Evolutionary conservation across 2,329 filamentous ascomycete genomes (phyloP).

Genomic region (Curvularia eragrostidis): DNA sequence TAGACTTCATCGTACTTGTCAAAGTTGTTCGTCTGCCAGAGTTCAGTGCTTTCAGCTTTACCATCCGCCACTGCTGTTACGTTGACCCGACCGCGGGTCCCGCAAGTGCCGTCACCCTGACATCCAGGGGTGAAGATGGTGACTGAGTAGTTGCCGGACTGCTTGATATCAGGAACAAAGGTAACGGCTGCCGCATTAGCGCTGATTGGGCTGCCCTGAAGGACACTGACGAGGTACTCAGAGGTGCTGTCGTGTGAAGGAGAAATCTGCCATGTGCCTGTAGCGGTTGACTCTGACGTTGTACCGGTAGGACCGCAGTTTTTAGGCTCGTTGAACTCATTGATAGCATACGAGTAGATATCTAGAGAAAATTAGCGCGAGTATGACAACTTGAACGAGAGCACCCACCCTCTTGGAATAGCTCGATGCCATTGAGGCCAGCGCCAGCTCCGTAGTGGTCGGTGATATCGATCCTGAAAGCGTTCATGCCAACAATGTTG

Average conservation of each 20-base stretch:
- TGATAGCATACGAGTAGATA: constrained; percentile 83
- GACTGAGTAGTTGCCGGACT: constrained; percentile 90
- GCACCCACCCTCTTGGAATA: constrained; percentile 73
- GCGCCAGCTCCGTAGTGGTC: constrained; percentile 87
- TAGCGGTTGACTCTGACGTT: constrained; percentile 63
- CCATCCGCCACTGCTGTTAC: constrained; percentile 74
- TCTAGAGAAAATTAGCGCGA: constrained; percentile 52
- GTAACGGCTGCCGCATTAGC: constrained; percentile 71
- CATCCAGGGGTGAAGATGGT: constrained; percentile 94
- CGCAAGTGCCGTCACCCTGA: constrained; percentile 77
- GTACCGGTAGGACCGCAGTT: constrained; percentile 73
- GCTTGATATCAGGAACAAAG: constrained; percentile 82
- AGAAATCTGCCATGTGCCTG: constrained; percentile 76
- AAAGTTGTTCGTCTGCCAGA: constrained; percentile 92
- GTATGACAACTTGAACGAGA: not conserved
- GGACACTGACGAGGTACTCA: constrained; percentile 74
- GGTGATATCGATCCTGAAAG: constrained; percentile 83
- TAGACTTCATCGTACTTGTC: constrained; percentile 97
- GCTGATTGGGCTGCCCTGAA: constrained; percentile 63
- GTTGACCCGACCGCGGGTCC: constrained; percentile 78
- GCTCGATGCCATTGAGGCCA: constrained; percentile 82
- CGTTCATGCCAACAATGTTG: constrained; percentile 89
- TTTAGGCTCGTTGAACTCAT: constrained; percentile 84
- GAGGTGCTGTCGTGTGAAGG: constrained; percentile 73
- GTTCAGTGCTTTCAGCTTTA: constrained; percentile 58